Base-by-base conservation (phyloP, 768 basidiomycete species). In the Termitomyces sp. region DNA sequence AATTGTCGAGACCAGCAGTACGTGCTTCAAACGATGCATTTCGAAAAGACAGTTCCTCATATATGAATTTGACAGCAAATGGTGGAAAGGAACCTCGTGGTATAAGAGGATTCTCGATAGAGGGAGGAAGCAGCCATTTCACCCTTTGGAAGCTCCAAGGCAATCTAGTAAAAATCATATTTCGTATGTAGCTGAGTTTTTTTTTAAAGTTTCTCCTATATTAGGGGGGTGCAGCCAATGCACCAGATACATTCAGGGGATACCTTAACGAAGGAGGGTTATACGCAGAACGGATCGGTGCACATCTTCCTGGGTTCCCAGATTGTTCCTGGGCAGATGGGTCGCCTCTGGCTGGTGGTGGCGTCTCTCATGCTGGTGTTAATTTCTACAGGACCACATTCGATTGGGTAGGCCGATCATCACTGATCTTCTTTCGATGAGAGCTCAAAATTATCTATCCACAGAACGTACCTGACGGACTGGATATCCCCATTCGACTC, bases 191-290 rank as follows among this genome's bases (percentile, higher is more conserved):
- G 28, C 21, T 48, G 21, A 34, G 16, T 54, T 21, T 21, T 25
- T 16, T 37, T 16, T 5, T 14, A 6, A 17, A 37, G 5, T 17
- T 34, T 45, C 34, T 42, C 32, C 39, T 11, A 9, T 44, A 39
- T 14, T 49, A 54, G 73, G 76, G 76, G 12, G 73, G 75, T 6
- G 75, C 75, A 21, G 68, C 69, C 11, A 59, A 71, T 27, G 60
- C 75, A 19, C 74, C 76, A 10, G 80, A 82, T 59, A 73, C 72
- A 14, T 72, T 70, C 56, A 68, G 80, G 21, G 80, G 79, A 27
- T 76, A 81, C 46, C 64, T 79, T 45, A 81, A 81, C 56, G 79
- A 79, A 67, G 80, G 80, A 12, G 79, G 78, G 1, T 63, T 79
- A 6, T 78, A 74, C 54, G 76, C 73, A 3, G 79, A 81, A 65